Percentiles rank a stretch among this genome's conserved stretches.
These are phyloP conservation scores for Pseudoneurospora amorphoporcata DNA, from an alignment of 495 filamentous ascomycete species.

Conservation along the genomic window DNA sequence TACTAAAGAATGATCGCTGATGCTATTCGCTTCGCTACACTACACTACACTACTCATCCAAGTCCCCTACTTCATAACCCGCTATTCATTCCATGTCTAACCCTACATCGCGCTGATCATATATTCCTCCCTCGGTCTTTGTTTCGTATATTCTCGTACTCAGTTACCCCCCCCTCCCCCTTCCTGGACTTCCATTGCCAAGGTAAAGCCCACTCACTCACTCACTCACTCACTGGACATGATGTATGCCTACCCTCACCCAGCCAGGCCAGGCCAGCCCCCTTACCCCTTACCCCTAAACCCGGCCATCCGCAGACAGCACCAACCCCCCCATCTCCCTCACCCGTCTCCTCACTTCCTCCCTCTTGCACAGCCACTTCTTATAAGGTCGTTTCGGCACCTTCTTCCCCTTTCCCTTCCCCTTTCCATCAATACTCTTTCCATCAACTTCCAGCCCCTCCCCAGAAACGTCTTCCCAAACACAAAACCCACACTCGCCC, in stretches of 20 bases:
- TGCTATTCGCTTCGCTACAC: not conserved
- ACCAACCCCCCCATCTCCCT: not conserved
- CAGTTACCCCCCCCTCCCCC: too few relatives aligned
- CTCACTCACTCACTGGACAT: not conserved
- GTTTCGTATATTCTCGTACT: not conserved
- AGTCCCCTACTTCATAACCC: not conserved
- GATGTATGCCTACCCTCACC: not conserved
- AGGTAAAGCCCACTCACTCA: too few relatives aligned
- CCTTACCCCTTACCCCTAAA: not conserved
- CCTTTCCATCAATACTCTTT: not conserved
- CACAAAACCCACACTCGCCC: not conserved
- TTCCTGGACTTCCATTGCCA: not conserved
- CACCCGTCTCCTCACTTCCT: not conserved
- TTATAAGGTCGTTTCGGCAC: not conserved
- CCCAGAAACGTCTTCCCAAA: not conserved
- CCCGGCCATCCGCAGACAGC: too few relatives aligned
- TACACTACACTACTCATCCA: not conserved
- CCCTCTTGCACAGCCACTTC: not conserved
- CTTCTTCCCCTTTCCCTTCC: not conserved
- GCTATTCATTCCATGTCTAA: not conserved
- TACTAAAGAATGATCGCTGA: not conserved
- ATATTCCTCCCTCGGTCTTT: not conserved
- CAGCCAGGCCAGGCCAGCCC: not conserved
- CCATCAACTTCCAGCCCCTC: not conserved
- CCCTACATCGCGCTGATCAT: not conserved